Evolutionary conservation across 2,329 filamentous ascomycete species (phyloP), one percentile per base, ranked within the genome.

Genomic region (Cryphonectria japonica): DNA sequence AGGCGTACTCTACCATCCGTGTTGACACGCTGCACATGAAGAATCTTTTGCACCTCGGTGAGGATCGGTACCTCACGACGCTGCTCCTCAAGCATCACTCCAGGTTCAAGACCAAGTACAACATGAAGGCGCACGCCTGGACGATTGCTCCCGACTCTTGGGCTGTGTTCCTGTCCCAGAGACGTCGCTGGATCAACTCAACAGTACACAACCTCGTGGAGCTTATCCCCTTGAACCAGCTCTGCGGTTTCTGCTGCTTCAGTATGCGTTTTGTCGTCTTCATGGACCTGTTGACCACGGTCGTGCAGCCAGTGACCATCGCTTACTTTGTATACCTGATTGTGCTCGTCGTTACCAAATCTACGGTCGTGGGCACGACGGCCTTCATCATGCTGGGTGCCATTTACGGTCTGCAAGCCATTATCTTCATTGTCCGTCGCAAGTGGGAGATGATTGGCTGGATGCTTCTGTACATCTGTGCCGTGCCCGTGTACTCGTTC

Each of bases 381-480:
- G 91, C 96, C 0, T 97, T 99, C 80, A 88, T 99, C 78, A 86
- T 99, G 65, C 88, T 99, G 13, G 96, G 89, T 77, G 95, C 93
- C n/a, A 96, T 99, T 77, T 99, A 98, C 80, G 96, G 96, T 89
- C 84, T 99, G 19, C 96, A 99, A 78, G 95, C 93, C 60, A 91
- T 98, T 78, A 98, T 99, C 80, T 99, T 99, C 85, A 97, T 98
- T 77, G 79, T 98, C 70, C 92, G 94, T 71, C 92, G 95, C 78
- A 98, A 98, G 84, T 99, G 96, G 96, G 95, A 99, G 81, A 98
- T 98, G 95, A 92, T 99, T 76, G 96, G 95, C 50, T 99, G 96
- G 96, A 98, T 99, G 94, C 86, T 99, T 76, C 90, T 99, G 74
- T 99, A 99, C 82, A 88, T 99, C 72, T 74, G 96, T 41, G 95